Evolutionary conservation across 2,329 filamentous ascomycete genomes (phyloP).

Genomic region (Xylariaceae sp.): DNA sequence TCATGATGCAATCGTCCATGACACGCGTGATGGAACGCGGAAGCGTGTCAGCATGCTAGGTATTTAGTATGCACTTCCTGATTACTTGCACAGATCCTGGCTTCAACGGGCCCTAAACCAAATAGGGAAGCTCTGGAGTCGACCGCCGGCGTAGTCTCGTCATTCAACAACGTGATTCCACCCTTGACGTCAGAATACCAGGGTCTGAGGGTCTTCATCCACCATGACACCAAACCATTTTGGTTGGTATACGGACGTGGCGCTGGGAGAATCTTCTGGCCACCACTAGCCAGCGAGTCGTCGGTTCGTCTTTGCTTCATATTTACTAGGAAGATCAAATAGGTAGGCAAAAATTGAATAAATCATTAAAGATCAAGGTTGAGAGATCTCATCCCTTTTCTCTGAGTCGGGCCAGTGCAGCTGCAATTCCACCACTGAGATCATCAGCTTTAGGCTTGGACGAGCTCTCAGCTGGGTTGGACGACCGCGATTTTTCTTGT

Average conservation of each 20-base stretch:
- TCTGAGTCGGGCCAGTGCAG: slow-evolving; percentile 55
- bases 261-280: neutral
- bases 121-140: neutral
- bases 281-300: neutral
- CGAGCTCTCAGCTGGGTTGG: slow-evolving; percentile 15
- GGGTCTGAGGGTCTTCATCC: neutral
- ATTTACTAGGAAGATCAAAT: neutral
- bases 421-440: slow-evolving; percentile 54
- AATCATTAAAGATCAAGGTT: slow-evolving; percentile 1
- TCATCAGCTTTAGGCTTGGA: slow-evolving; percentile 35
- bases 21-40: too few relatives aligned
- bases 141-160: neutral
- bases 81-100: neutral
- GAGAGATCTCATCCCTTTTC: slow-evolving; percentile 35
- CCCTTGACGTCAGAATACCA: neutral
- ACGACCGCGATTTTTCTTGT: slow-evolving; percentile 25
- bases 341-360: neutral
- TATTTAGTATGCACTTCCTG: too few relatives aligned
- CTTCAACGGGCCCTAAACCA: neutral
- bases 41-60: too few relatives aligned
- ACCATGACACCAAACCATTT: neutral
- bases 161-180: neutral
- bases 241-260: slow-evolving; percentile 5
- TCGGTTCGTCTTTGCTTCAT: neutral
- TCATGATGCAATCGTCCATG: too few relatives aligned